Conservation (phyloP, 495 filamentous ascomycete genomes). For the Beverwykella pulmonaria region DNA sequence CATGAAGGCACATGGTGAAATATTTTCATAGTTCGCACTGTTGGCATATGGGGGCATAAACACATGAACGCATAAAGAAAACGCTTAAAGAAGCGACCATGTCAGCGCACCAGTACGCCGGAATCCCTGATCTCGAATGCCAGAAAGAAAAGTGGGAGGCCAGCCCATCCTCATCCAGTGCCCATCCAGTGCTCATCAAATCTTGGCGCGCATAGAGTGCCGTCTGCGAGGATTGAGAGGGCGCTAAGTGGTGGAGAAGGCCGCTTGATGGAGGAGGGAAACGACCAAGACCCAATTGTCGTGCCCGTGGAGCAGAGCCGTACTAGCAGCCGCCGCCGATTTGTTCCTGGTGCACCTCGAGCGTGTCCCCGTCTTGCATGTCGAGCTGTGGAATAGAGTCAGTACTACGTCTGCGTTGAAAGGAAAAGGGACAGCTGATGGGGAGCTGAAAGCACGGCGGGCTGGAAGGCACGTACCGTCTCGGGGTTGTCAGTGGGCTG, state of each 20-base stretch:
- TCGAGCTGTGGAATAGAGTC: constrained; percentile 67
- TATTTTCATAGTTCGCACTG: not conserved
- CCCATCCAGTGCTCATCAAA: too few species aligned
- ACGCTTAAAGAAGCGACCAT: not conserved
- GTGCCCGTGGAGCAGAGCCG: not conserved
- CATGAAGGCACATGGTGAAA: too few species aligned
- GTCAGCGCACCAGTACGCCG: not conserved
- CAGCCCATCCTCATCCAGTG: not conserved
- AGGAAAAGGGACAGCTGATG: not conserved
- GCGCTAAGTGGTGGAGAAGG: not conserved
- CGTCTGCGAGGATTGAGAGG: not conserved
- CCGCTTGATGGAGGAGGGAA: not conserved
- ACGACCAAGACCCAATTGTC: not conserved
- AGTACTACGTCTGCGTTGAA: not conserved
- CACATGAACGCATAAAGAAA: constrained; percentile 16
- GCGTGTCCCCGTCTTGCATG: constrained; percentile 93
- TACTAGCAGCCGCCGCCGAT: constrained; percentile 69
- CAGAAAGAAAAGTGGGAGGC: not conserved
- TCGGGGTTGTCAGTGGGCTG: constrained; percentile 88
- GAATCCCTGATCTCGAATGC: constrained; percentile 1
- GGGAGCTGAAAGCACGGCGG: not conserved
- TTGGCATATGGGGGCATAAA: constrained; percentile 13
- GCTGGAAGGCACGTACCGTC: constrained; percentile 63
- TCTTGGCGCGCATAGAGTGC: too few species aligned
- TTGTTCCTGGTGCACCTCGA: constrained; percentile 98